Evolutionary conservation across 257 asterid genomes (phyloP).

Genomic region (Solanum virginianum): DNA sequence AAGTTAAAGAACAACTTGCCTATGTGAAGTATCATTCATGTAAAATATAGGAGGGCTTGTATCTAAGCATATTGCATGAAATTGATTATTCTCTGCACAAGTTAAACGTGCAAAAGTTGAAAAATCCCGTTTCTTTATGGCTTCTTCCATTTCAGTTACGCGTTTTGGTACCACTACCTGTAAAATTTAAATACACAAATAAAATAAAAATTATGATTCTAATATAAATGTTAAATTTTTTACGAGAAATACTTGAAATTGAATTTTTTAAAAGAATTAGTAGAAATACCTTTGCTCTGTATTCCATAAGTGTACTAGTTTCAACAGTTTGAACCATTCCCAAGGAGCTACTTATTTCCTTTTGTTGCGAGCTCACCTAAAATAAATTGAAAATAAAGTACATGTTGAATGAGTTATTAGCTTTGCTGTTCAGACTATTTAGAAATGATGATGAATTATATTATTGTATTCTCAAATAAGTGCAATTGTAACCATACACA

Average conservation of each 20-base stretch:
- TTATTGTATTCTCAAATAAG: no score
- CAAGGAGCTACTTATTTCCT: conserved; percentile 94
- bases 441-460: no score
- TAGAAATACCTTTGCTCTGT: conserved; percentile 62
- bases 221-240: neutral
- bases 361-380: conserved; percentile 90
- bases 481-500: no score
- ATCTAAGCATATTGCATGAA: conserved; percentile 93
- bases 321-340: conserved; percentile 97
- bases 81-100: conserved; percentile 90
- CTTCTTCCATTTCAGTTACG: conserved; percentile 78
- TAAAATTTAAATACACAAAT: neutral
- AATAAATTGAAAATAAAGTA: neutral
- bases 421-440: no score
- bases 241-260: neutral
- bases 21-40: conserved; percentile 95
- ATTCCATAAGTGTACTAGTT: conserved; percentile 68
- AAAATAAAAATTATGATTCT: neutral
- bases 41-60: conserved; percentile 87
- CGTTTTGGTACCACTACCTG: conserved; percentile 93
- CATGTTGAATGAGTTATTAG: no score
- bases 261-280: no score
- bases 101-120: conserved; percentile 62
- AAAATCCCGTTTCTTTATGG: conserved; percentile 62
- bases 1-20: conserved; percentile 7